A percentile compares a stretch with the other conserved stretches of the same genome.
Evolutionary conservation across 352 stramenopile genomes (phyloP).

Genomic region (Phytophthora hybrid): DNA sequence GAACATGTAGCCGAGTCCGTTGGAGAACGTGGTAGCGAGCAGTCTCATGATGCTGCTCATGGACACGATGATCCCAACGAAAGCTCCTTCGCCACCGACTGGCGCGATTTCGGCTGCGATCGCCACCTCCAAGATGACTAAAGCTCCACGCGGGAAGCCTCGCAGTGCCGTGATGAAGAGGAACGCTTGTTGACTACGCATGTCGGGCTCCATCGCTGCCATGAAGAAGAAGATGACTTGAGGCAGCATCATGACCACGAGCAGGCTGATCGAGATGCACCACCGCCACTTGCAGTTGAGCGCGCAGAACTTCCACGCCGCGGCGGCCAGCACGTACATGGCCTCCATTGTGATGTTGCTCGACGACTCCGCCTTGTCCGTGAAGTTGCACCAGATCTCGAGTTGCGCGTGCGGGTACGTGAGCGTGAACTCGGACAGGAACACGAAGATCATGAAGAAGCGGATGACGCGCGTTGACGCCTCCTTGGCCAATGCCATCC

Average conservation of each 20-base stretch:
- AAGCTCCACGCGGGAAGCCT: constrained; percentile 48
- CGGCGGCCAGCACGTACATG: constrained; percentile 50
- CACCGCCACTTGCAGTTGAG: constrained; percentile 60
- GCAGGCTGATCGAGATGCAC: not conserved
- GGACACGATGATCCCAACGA: constrained; percentile 61
- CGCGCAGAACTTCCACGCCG: constrained; percentile 56
- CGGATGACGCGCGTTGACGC: constrained; percentile 56
- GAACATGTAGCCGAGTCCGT: constrained; percentile 53
- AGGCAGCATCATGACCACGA: not conserved
- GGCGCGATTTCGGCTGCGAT: constrained; percentile 57
- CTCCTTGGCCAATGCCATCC: constrained; percentile 38
- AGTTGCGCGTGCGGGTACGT: constrained; percentile 57
- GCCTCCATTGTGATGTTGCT: constrained; percentile 59
- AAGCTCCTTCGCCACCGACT: constrained; percentile 48
- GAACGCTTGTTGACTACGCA: constrained; percentile 47
- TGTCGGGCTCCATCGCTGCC: constrained; percentile 31
- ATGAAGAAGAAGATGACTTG: constrained; percentile 30
- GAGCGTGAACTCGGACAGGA: constrained; percentile 68
- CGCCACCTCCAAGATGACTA: constrained; percentile 50
- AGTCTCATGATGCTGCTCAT: constrained; percentile 62
- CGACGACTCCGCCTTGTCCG: constrained; percentile 48
- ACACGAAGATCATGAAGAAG: constrained; percentile 70
- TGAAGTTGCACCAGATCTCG: constrained; percentile 52
- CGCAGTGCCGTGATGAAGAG: constrained; percentile 47
- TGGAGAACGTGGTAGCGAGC: constrained; percentile 53